Evolutionary conservation across 352 stramenopile genomes (phyloP).

Genomic region (Globisporangium irregulare): DNA sequence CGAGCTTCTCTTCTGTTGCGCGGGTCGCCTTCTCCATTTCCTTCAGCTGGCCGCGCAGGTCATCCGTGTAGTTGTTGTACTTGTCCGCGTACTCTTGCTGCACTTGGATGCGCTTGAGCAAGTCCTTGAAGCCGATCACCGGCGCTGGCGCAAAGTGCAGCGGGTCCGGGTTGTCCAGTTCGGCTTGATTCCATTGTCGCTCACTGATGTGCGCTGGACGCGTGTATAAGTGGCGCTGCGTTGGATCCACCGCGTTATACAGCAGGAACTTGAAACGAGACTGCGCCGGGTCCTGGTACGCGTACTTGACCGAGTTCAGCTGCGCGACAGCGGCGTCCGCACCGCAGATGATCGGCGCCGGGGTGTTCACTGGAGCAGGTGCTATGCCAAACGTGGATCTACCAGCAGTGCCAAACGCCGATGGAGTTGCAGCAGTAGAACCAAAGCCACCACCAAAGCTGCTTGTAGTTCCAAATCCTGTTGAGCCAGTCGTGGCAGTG

Average conservation of each 20-base stretch:
- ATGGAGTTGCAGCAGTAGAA: slow-evolving; percentile 16
- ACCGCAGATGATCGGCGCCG: slow-evolving; percentile 68
- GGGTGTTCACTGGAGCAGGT: slow-evolving; percentile 34
- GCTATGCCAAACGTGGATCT: slow-evolving; percentile 32
- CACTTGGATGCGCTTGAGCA: slow-evolving; percentile 81
- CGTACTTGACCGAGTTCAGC: slow-evolving; percentile 79
- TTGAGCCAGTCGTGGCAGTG: not conserved
- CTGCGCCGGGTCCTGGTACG: slow-evolving; percentile 79
- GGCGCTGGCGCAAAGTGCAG: slow-evolving; percentile 73
- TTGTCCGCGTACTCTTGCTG: slow-evolving; percentile 80
- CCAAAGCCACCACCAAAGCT: slow-evolving; percentile 12
- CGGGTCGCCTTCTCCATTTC: slow-evolving; percentile 84
- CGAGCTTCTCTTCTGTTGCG: slow-evolving; percentile 79
- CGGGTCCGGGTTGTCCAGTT: slow-evolving; percentile 85
- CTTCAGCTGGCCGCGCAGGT: slow-evolving; percentile 65
- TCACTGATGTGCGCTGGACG: slow-evolving; percentile 82
- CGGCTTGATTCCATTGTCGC: slow-evolving; percentile 79
- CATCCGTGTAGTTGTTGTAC: slow-evolving; percentile 78
- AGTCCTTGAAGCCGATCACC: slow-evolving; percentile 72
- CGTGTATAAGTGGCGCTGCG: slow-evolving; percentile 74
- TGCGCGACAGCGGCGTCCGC: slow-evolving; percentile 75
- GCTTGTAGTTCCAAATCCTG: not conserved
- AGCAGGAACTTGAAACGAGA: slow-evolving; percentile 89
- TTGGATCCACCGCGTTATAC: slow-evolving; percentile 87
- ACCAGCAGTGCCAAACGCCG: slow-evolving; percentile 28